Base-by-base conservation (phyloP, 2,329 filamentous ascomycete species). In the Hymenoscyphus repandus region DNA sequence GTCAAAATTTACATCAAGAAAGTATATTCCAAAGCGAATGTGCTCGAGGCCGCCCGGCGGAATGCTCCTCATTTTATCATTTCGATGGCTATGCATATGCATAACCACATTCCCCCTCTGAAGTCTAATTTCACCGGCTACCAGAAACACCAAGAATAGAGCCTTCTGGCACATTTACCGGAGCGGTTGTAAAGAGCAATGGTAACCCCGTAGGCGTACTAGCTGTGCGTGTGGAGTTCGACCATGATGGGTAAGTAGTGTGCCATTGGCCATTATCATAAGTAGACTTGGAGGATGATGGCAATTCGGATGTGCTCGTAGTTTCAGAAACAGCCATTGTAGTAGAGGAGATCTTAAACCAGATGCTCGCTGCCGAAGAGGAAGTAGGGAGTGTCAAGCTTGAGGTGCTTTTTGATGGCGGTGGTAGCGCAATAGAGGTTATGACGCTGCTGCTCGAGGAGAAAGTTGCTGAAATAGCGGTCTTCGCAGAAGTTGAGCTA, bases 251-350 rank as follows among this genome's bases (percentile, higher is more conserved):
- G 45, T 66, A 64, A 17, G 39, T 49, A 43, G 64, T 66, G 45
- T 65, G 60, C 62, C 64, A 66, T 56, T 60, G 55, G 2, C 62
- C 64, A 52, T 64, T 49, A 37, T 64, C 61, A 52, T 58, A 64
- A 31, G 42, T 5, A n/a, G 17, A 30, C 12, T 33, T 15, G 31
- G 40, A 27, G 18, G 50, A 33, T 31, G 22, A 17, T 18, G 39
- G 6, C 13, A 38, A 10, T 6, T 34, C 17, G 15, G 49, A 32
- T 20, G 38, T 7, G n/a, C 18, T 31, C 18, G 27, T 36, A 15
- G 37, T 5, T 5, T 12, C 36, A 22, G 30, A 30, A 11, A 22
- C 33, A n/a, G 49, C 18, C 13, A 7, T 42, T 43, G 45, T 20
- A 37, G 41, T 47, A n/a, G 36, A 45, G 5, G 36, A 45, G 5